Evolutionary conservation across 2,329 filamentous ascomycete genomes (phyloP).

Genomic region (Calonectria hawksworthii): DNA sequence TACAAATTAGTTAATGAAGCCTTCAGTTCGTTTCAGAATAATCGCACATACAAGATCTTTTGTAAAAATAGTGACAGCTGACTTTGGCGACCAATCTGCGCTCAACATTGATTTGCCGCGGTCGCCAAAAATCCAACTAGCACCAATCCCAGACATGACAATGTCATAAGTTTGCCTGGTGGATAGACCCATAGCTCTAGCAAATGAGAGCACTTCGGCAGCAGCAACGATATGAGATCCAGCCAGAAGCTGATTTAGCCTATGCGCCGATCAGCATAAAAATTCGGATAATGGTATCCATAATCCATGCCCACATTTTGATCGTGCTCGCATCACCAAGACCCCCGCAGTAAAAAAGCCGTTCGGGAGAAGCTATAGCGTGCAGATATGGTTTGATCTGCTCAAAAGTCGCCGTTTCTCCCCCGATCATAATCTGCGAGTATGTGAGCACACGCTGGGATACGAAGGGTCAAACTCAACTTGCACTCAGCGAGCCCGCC

Average conservation of each 20-base stretch:
- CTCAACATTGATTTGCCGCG: not conserved
- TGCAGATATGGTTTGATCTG: not conserved
- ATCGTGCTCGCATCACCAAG: not conserved
- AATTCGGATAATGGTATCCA: not conserved
- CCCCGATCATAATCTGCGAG: not conserved
- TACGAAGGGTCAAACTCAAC: not conserved
- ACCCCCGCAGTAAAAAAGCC: not conserved
- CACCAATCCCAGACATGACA: not conserved
- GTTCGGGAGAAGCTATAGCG: not conserved
- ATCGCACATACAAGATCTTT: not conserved
- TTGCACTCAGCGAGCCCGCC: not conserved
- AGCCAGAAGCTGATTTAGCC: not conserved
- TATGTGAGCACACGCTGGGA: not conserved
- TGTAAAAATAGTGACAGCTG: not conserved
- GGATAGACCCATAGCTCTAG: not conserved
- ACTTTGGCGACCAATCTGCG: not conserved
- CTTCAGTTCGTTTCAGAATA: too few relatives aligned
- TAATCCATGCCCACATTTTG: not conserved
- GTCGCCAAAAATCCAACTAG: conserved; percentile 2
- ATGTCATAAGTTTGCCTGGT: not conserved
- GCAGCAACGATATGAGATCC: not conserved
- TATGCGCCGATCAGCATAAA: not conserved
- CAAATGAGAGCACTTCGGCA: conserved; percentile 1
- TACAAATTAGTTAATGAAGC: not conserved
- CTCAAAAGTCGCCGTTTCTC: not conserved